Conservation (phyloP, 2,329 filamentous ascomycete genomes). For the Aspergillus texensis region DNA sequence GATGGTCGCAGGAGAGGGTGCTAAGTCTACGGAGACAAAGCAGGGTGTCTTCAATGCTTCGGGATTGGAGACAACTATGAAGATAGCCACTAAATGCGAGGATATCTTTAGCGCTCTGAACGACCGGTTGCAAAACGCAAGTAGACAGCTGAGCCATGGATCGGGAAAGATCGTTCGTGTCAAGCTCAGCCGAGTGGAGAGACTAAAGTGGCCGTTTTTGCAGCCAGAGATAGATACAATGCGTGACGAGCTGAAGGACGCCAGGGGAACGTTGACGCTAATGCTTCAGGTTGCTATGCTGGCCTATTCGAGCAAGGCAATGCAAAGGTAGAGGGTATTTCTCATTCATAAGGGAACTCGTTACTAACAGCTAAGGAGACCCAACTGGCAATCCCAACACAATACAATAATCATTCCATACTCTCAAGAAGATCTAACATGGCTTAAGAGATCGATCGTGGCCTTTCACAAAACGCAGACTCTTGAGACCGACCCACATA, state of each 20-base stretch:
- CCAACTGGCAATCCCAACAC: too few relatives aligned
- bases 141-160: too few relatives aligned
- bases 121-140: background rate
- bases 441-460: too few relatives aligned
- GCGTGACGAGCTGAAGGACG: background rate
- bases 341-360: background rate
- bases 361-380: background rate
- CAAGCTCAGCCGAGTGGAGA: background rate
- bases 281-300: background rate
- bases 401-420: too few relatives aligned
- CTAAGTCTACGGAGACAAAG: background rate
- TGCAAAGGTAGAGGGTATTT: background rate
- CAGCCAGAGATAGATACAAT: background rate
- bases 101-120: background rate
- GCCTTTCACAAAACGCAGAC: too few relatives aligned
- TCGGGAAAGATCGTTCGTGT: too few relatives aligned
- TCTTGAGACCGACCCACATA: too few relatives aligned
- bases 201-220: background rate
- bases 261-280: background rate
- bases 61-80: background rate
- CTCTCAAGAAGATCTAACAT: too few relatives aligned
- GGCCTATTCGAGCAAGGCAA: background rate
- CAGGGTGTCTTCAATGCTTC: background rate
- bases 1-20: too few relatives aligned
- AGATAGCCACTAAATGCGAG: background rate